Percentiles rank a stretch among this genome's conserved stretches.
Conservation (phyloP, 331 rosid genomes). For the Quercus tomentella region DNA sequence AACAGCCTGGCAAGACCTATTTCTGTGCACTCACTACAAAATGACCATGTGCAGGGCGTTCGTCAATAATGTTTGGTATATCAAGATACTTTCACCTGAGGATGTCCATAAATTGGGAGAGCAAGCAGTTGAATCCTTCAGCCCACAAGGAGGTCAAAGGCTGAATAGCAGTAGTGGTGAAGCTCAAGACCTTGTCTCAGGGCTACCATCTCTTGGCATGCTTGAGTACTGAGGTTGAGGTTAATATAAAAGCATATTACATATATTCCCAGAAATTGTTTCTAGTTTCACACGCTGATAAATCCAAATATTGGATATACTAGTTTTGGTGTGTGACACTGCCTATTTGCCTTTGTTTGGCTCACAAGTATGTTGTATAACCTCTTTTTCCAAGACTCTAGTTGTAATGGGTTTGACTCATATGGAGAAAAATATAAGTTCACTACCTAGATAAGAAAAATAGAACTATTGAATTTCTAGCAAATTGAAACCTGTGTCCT, state of each 20-base stretch:
- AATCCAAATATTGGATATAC: background rate
- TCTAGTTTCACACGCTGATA: slow-evolving; percentile 16
- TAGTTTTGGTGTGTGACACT: background rate
- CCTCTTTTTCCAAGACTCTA: background rate
- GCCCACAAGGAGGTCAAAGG: slow-evolving; percentile 59
- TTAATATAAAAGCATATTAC: background rate
- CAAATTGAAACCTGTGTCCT: background rate
- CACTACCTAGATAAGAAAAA: background rate
- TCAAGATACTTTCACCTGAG: slow-evolving; percentile 86
- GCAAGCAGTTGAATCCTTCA: slow-evolving; percentile 55
- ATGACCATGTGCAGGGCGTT: slow-evolving; percentile 57
- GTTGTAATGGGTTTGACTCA: background rate
- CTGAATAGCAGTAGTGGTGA: slow-evolving; percentile 39
- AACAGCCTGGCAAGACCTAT: background rate
- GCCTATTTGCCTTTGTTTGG: background rate
- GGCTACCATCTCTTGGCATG: slow-evolving; percentile 57
- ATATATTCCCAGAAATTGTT: background rate
- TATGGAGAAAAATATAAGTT: background rate
- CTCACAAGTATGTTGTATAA: background rate
- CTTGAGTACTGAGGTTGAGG: slow-evolving; percentile 53
- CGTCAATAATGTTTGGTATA: slow-evolving; percentile 85
- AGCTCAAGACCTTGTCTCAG: slow-evolving; percentile 50
- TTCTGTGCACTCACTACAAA: slow-evolving; percentile 13
- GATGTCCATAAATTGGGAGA: slow-evolving; percentile 84
- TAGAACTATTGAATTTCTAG: background rate